A percentile compares a stretch with the other conserved stretches of the same genome.
These are phyloP conservation scores for Anthracocystis walkeri DNA, from an alignment of 1,284 basidiomycete species.

Conservation along the genomic window DNA sequence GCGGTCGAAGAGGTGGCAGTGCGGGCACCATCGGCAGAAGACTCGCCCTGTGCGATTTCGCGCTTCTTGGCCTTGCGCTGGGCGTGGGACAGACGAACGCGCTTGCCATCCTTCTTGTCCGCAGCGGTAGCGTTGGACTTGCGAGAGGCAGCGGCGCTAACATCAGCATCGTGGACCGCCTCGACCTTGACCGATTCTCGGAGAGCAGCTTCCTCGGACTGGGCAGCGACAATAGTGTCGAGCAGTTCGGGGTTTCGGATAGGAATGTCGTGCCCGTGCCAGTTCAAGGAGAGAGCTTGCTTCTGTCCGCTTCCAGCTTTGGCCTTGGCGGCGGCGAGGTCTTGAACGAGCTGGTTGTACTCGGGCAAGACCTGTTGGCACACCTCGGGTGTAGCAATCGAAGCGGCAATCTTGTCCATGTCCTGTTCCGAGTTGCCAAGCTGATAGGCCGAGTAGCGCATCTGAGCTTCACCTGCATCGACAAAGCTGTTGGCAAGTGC, in stretches of 20 bases:
- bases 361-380: slow-evolving; percentile 76
- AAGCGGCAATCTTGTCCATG: slow-evolving; percentile 82
- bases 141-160: slow-evolving; percentile 12
- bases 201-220: slow-evolving; percentile 77
- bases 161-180: slow-evolving; percentile 20
- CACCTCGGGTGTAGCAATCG: slow-evolving; percentile 74
- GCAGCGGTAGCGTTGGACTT: slow-evolving; percentile 14
- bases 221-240: slow-evolving; percentile 84
- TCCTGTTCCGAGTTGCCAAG: slow-evolving; percentile 77
- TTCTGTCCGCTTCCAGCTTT: slow-evolving; percentile 62
- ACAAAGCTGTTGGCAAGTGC: slow-evolving; percentile 86
- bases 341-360: slow-evolving; percentile 75
- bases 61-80: slow-evolving; percentile 66
- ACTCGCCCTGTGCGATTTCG: slow-evolving; percentile 31
- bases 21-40: slow-evolving; percentile 31
- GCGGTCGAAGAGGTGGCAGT: slow-evolving; percentile 31
- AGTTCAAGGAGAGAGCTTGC: slow-evolving; percentile 76
- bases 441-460: slow-evolving; percentile 91
- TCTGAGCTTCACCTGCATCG: slow-evolving; percentile 89
- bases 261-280: slow-evolving; percentile 86
- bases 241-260: slow-evolving; percentile 92
- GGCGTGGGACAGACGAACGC: slow-evolving; percentile 60
- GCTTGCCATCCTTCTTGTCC: slow-evolving; percentile 31
- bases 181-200: slow-evolving; percentile 66
- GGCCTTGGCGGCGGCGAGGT: slow-evolving; percentile 70